Evolutionary conservation across 2,329 filamentous ascomycete genomes (phyloP).

Genomic region (Trichophyton rubrum): DNA sequence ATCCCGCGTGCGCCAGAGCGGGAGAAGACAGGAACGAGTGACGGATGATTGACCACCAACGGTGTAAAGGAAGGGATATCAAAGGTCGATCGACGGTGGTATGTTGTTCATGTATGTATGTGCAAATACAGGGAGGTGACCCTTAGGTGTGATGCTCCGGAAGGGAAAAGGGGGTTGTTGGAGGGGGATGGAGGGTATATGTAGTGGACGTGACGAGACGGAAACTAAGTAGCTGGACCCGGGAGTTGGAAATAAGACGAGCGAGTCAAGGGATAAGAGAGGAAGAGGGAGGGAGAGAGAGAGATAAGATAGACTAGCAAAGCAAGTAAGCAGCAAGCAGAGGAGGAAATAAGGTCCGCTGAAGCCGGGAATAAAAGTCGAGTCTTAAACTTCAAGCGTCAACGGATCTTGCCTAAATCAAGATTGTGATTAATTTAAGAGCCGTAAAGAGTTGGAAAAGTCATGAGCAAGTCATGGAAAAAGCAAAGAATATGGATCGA

Average conservation of each 20-base stretch:
- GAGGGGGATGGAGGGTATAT: constrained; percentile 1
- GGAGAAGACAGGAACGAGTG: background rate
- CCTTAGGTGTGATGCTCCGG: background rate
- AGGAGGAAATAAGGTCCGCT: constrained; percentile 1
- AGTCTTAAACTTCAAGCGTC: constrained; percentile 4
- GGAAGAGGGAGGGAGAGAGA: background rate
- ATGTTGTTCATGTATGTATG: too few relatives aligned
- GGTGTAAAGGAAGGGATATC: background rate
- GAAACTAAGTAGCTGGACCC: background rate
- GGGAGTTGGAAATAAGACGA: background rate
- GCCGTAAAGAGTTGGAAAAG: constrained; percentile 4
- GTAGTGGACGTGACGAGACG: background rate
- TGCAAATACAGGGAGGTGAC: background rate
- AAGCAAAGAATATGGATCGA: constrained; percentile 1
- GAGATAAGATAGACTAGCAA: background rate
- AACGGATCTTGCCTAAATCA: constrained; percentile 6
- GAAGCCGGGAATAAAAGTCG: constrained; percentile 6
- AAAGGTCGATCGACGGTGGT: background rate
- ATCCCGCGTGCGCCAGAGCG: background rate
- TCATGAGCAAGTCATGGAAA: constrained; percentile 6
- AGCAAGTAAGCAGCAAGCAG: too few relatives aligned
- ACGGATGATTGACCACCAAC: background rate
- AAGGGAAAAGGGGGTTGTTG: background rate
- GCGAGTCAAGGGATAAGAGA: background rate
- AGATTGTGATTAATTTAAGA: constrained; percentile 6